Base-by-base conservation (phyloP, 176 grass and related monocot genomes). In the Bromus sterilis region DNA sequence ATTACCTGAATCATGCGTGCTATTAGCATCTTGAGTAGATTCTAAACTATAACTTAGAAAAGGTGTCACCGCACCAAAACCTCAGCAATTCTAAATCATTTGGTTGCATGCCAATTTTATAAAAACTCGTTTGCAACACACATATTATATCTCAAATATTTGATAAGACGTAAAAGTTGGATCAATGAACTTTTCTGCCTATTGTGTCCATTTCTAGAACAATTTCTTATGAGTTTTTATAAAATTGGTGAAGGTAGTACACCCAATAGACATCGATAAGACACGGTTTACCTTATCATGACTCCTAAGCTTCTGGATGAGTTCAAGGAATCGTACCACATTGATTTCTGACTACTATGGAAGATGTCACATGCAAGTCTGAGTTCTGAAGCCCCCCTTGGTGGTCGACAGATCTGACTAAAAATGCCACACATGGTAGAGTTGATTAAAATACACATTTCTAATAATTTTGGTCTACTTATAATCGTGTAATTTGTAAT, bases 361-460 rank as follows among this genome's bases (percentile, higher is more conserved):
- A 61, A 93, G 84, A 86, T 97, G 82, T 97, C 94, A 75, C 86
- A 97, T 20, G 91, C 94, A 41, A 7, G 39, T 41, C 39, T 41
- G 39, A 41, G 39, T 41, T 41, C 39, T 41, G 39, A 42, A 42
- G 83, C 94, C 42, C 13, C 42, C 12, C 12, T 44, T 44, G 42
- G 13, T 44, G 42, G 42, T 44, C 4, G 42, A 13, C 42, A 15
- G 42, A n/a, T n/a, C n/a, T n/a, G n/a, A 4, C 13, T 44, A 44
- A 44, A 44, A 44, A 44, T 44, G 42, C 42, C 42, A 44, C 42
- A 42, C 42, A 44, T 44, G 13, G 12, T 15, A 44, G 12, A n/a
- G n/a, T n/a, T n/a, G n/a, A n/a, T 97, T 66, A 97, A 64, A 87
- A 97, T 91, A 77, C 94, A 93, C 94, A 93, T 97, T 75, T 97